Conservation (phyloP, 176 grass and related monocot genomes). For the Phoenix roebelenii region DNA sequence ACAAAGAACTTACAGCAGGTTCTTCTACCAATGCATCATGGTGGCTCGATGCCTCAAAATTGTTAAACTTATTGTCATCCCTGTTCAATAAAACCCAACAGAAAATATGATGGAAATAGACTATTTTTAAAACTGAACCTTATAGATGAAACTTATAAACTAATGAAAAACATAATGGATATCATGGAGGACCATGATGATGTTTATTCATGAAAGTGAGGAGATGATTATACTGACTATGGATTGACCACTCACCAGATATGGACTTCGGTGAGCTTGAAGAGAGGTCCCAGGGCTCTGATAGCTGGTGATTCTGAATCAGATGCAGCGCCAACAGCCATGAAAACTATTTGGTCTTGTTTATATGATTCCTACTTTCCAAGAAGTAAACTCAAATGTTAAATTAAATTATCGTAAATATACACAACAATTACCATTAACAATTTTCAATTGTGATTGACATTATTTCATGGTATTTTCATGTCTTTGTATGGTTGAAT, state of each 20-base stretch:
- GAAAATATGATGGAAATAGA: background rate
- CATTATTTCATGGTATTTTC: no score
- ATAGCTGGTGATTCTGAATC: slow-evolving; percentile 21
- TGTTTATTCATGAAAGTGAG: background rate
- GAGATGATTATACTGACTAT: background rate
- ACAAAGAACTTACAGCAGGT: background rate
- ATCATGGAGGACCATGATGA: background rate
- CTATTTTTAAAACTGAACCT: slow-evolving; percentile 2
- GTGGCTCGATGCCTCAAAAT: slow-evolving; percentile 5
- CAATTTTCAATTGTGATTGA: no score
- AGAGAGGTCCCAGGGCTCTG: slow-evolving; percentile 44
- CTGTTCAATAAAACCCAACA: slow-evolving; percentile 30
- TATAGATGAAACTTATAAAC: background rate
- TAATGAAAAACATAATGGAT: background rate
- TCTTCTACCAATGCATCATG: slow-evolving; percentile 8
- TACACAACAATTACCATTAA: no score
- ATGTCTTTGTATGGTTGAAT: no score
- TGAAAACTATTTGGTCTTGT: no score
- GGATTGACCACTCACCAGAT: slow-evolving; percentile 34
- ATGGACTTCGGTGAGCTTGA: slow-evolving; percentile 55
- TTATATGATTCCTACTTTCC: no score
- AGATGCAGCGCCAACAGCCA: no score
- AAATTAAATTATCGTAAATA: no score
- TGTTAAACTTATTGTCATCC: slow-evolving; percentile 40
- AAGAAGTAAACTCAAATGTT: no score